Evolutionary conservation across 2,329 filamentous ascomycete species (phyloP).

Genomic region (Sarocladium oryzae): DNA sequence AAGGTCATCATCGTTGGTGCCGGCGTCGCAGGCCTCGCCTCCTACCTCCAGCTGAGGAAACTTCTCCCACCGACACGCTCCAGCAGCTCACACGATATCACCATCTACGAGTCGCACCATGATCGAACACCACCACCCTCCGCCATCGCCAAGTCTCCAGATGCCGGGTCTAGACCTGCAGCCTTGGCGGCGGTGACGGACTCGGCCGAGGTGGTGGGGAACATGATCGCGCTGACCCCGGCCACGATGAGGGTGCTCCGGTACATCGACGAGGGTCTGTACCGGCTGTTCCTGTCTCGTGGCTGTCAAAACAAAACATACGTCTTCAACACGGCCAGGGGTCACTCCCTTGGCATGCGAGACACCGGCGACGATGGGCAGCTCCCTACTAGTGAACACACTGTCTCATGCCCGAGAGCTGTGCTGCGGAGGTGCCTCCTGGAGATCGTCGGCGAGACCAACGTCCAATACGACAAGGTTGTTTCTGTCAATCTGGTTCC

Average conservation of each 20-base stretch:
- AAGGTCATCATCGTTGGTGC: constrained; percentile 19
- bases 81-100: constrained; percentile 14
- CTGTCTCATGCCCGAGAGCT: neutral
- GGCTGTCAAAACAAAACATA: neutral
- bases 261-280: neutral
- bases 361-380: neutral
- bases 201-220: neutral
- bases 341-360: neutral
- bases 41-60: constrained; percentile 19
- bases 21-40: constrained; percentile 19
- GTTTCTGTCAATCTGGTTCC: neutral
- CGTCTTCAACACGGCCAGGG: neutral
- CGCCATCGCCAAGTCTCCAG: neutral
- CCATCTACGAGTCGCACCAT: constrained; percentile 20
- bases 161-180: neutral
- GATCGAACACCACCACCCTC: too few species aligned
- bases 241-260: neutral
- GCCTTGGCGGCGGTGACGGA: neutral
- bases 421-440: neutral
- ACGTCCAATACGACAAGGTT: neutral
- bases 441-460: neutral
- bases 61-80: constrained; percentile 15
- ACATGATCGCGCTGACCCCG: neutral
- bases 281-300: neutral
- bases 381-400: neutral